Conservation (phyloP, 805 yeast species). For the Saccharomycopsis guyanensis region DNA sequence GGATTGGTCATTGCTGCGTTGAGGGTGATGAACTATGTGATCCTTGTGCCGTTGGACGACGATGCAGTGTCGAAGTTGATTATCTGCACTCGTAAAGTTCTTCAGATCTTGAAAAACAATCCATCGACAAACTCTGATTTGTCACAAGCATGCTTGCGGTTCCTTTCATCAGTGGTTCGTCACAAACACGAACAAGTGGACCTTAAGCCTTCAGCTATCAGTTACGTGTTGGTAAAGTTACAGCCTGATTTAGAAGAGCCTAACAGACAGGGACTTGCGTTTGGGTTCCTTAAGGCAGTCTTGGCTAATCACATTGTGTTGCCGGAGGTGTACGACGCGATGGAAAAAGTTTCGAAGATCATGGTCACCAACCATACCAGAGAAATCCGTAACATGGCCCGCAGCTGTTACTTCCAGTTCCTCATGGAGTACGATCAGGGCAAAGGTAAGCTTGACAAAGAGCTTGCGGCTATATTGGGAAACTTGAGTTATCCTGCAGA, state of each 20-base stretch:
- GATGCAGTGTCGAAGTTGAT: conserved; percentile 41
- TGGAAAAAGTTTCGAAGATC: conserved; percentile 72
- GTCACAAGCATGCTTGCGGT: conserved; percentile 72
- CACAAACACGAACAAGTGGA: conserved; percentile 52
- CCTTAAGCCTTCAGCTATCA: conserved; percentile 62
- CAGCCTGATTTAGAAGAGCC: conserved; percentile 90
- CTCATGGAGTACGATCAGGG: conserved; percentile 95
- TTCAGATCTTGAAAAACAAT: conserved; percentile 61
- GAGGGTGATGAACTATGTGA: conserved; percentile 50
- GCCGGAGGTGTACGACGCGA: conserved; percentile 84
- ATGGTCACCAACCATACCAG: conserved; percentile 86
- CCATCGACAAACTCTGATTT: conserved; percentile 74
- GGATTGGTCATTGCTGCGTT: conserved; percentile 65
- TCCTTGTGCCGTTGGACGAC: conserved; percentile 55
- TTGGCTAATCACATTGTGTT: conserved; percentile 63
- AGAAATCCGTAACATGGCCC: conserved; percentile 75
- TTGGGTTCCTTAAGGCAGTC: conserved; percentile 74
- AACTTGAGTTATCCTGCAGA: conserved; percentile 81
- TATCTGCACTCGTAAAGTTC: conserved; percentile 50
- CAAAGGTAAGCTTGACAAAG: conserved; percentile 72
- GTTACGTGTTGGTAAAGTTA: conserved; percentile 62
- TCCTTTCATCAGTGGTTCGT: conserved; percentile 63
- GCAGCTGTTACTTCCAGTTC: conserved; percentile 77
- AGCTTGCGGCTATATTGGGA: conserved; percentile 69
- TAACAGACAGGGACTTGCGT: conserved; percentile 78